A percentile compares a stretch with the other conserved stretches of the same genome.
These are phyloP conservation scores for Coniferiporia weirii DNA, from an alignment of 1,284 basidiomycete species.

Conservation along the genomic window DNA sequence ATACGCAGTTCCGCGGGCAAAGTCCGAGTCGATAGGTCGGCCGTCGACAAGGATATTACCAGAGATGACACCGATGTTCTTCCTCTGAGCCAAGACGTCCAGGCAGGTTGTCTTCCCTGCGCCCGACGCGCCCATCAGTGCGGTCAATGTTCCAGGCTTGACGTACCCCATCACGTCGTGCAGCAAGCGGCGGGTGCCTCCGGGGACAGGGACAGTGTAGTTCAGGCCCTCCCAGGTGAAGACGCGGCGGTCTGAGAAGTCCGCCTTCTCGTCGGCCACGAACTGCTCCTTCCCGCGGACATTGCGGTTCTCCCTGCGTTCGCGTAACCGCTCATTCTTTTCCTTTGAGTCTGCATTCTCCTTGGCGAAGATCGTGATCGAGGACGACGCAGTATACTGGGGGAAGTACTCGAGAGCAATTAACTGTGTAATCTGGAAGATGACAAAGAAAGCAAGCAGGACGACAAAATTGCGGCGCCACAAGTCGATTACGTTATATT, in stretches of 20 bases:
- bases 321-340: constrained; percentile 55
- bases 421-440: constrained; percentile 63
- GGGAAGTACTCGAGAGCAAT: constrained; percentile 59
- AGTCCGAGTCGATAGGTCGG: constrained; percentile 66
- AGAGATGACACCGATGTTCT: constrained; percentile 78
- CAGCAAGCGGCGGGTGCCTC: constrained; percentile 64
- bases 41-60: constrained; percentile 82
- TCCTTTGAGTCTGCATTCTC: constrained; percentile 64
- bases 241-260: constrained; percentile 38
- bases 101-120: constrained; percentile 80
- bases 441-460: constrained; percentile 55
- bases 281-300: constrained; percentile 32
- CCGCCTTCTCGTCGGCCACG: constrained; percentile 28
- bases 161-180: constrained; percentile 88
- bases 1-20: constrained; percentile 77
- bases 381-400: constrained; percentile 42
- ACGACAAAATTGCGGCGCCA: constrained; percentile 60
- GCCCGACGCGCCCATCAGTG: constrained; percentile 78
- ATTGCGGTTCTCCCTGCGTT: constrained; percentile 39
- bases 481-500: constrained; percentile 44
- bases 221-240: constrained; percentile 71
- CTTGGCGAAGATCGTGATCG: constrained; percentile 64
- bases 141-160: constrained; percentile 79
- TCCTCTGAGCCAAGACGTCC: constrained; percentile 85
- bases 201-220: constrained; percentile 71